These are phyloP conservation scores for Colletotrichum sp. DNA, from an alignment of 2,329 filamentous ascomycete species.

Conservation along the genomic window DNA sequence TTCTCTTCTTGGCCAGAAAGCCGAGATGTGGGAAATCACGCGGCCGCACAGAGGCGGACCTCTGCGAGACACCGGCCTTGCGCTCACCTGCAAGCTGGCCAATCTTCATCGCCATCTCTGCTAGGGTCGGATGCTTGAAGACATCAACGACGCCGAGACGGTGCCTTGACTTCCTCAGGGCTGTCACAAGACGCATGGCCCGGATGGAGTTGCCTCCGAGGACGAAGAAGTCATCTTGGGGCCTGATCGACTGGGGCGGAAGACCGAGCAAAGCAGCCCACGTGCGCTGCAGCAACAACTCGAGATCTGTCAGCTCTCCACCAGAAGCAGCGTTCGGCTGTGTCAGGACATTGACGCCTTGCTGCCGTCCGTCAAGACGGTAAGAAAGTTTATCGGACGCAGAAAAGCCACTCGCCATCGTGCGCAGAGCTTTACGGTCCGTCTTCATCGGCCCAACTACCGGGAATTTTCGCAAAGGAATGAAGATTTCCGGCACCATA, in stretches of 20 bases:
- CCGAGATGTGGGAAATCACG: not conserved
- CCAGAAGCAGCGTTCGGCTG: not conserved
- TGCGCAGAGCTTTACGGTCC: not conserved
- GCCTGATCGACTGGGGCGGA: not conserved
- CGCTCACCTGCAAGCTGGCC: not conserved
- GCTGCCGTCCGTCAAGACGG: not conserved
- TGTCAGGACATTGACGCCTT: accelerated
- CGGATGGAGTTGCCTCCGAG: not conserved
- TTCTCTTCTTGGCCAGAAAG: not conserved
- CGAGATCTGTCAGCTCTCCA: not conserved
- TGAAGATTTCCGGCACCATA: not conserved
- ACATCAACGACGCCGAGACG: not conserved
- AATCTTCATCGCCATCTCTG: not conserved
- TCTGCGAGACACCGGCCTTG: not conserved
- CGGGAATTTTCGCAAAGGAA: not conserved
- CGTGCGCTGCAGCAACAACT: not conserved
- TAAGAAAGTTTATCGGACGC: not conserved
- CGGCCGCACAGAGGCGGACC: not conserved
- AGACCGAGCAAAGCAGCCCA: not conserved
- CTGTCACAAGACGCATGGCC: not conserved
- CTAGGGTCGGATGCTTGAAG: not conserved
- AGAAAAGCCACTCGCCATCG: not conserved
- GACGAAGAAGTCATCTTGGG: not conserved
- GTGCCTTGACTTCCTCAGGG: not conserved
- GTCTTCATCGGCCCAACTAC: not conserved